phyloP scores from a whole-genome alignment of 1,139 yeast genomes.

The Nadsonia commutata region DNA sequence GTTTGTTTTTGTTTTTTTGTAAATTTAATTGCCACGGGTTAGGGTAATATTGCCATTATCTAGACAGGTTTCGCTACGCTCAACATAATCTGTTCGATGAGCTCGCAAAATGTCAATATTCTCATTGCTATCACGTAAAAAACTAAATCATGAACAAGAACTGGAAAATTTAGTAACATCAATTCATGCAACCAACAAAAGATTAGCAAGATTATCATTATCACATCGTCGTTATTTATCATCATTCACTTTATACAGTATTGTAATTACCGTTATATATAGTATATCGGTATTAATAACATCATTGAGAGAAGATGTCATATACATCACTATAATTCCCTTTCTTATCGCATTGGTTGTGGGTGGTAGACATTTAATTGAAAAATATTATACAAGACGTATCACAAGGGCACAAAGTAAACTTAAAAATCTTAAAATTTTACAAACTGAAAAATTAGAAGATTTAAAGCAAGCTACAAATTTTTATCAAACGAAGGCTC shows the following conservation, averaged over 20 bases:
- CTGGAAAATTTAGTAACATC: background rate
- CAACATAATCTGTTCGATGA: no score
- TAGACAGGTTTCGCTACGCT: no score
- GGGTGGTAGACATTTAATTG: background rate
- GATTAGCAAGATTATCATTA: background rate
- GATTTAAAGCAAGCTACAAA: background rate
- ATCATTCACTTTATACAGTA: background rate
- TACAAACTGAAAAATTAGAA: background rate
- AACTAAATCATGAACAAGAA: background rate
- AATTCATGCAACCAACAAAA: background rate
- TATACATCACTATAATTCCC: background rate
- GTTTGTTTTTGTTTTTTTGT: no score
- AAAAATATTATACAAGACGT: background rate
- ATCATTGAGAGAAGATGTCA: background rate
- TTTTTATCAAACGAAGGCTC: background rate
- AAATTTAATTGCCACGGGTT: no score
- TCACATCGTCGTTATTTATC: background rate
- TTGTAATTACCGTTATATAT: background rate
- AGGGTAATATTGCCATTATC: no score
- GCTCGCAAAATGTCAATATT: background rate
- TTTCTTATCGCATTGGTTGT: background rate
- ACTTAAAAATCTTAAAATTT: background rate
- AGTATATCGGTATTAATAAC: background rate
- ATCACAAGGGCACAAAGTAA: background rate
- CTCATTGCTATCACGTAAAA: background rate